Base-by-base conservation (phyloP, 805 yeast genomes). In the Yarrowia osloensis region DNA sequence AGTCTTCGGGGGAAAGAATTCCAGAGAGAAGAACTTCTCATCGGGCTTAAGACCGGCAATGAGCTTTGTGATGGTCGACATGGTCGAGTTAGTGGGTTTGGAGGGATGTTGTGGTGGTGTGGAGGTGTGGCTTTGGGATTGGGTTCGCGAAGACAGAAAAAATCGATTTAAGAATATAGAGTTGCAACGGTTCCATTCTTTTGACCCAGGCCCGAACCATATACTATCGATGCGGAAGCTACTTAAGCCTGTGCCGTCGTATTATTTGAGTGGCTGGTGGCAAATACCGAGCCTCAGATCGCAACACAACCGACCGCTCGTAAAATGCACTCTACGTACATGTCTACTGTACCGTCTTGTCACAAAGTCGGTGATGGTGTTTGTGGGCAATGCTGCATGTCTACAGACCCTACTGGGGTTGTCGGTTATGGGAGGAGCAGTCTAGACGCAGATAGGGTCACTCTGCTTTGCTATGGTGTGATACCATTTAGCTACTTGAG, bases 1-100 rank as follows among this genome's bases (percentile, higher is more conserved):
- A 0, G 99, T 95, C 77, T 95, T 92, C 26, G 99, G 99, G 7
- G 99, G 99, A 79, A 95, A 95, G 77, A 95, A 95, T 80, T 95
- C 99, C 72, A 92, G 83, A 11, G 98, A 93, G 72, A 91, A 85
- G 75, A 87, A 90, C 65, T 83, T 84, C 72, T 84, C 88, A 73
- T 81, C 85, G 21, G 80, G 80, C 68, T 75, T 76, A 69, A 86
- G 78, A 0, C 78, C 74, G 46, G 77, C 75, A 67, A 90, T 82
- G 74, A 71, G 59, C 28, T 70, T 70, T 26, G 67, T 71, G 65
- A 73, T 70, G 21, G 71, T 70, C 50, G 54, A 21, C 67, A 46
- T 50, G 29, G 37, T 31, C 40, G 57, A 8, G 39, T 19, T 50
- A 33, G 40, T 40, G 7, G 21, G 40, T 21, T 46, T 7, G 15